Base-by-base conservation (phyloP, 768 basidiomycete species). In the Leucosporidium yakuticum region DNA sequence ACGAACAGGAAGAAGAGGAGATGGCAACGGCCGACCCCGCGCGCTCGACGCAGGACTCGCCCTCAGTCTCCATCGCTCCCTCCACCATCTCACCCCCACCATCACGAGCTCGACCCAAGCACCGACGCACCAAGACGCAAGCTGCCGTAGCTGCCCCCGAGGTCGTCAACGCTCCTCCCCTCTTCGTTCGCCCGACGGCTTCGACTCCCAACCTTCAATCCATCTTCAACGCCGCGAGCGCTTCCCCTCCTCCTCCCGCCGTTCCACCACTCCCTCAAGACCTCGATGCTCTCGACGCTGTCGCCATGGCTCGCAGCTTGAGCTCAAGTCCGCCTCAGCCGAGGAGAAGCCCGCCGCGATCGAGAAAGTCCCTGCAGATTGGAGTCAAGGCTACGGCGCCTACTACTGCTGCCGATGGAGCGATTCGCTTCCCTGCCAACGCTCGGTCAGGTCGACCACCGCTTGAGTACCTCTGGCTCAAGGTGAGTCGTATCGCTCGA, bases 381-480 rank as follows among this genome's bases (percentile, higher is more conserved):
- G 39, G 39, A 44, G 39, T 44, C 39, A 44, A 44, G 39, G 2
- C 39, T 44, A 15, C 14, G 8, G 39, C 6, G 39, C 39, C 39
- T 8, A 44, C 39, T 15, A 44, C 39, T 3, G 6, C 39, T 44
- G 39, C 39, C 39, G 39, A 44, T 44, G 39, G 39, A 44, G 39
- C 69, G n/a, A 51, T 72, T 19, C 66, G 65, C 44, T 64, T 64
- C 60, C 39, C 75, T 1, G 19, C 27, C 21, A 70, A 65, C 27
- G 11, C 34, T 0, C 54, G 54, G 6, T 48, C 64, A 15, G 90
- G 88, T 63, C 83, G 89, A 71, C 90, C 91, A 0, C 83, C 82
- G 23, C 85, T 92, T 83, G 85, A 91, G 78, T 93, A 94, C 77
- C 87, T 91, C 79, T 91, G 91, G 78, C 84, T 69, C 47, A 69